Base-by-base conservation (phyloP, 441 rosid species). In the Theobroma grandiflorum region DNA sequence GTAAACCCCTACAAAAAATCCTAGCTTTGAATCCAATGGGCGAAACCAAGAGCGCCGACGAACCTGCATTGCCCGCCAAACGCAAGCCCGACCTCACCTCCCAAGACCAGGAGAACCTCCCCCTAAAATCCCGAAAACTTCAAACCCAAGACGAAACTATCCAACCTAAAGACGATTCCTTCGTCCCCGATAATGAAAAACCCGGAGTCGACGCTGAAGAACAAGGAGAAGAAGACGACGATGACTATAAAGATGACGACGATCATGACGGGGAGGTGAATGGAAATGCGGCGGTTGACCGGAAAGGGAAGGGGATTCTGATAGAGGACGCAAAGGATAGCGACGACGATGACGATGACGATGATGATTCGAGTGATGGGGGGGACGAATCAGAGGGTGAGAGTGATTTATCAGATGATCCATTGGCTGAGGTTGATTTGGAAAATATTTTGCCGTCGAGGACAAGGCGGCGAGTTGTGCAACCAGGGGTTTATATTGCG, bases 391-490 rank as follows among this genome's bases (percentile, higher is more conserved):
- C 88, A 22, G 91, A 84, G 1, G 89, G 81, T 18, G 92, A 84
- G 52, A 89, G 91, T 75, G 97, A 94, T 79, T 86, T 89, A 65
- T 91, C 95, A 3, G 99, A 96, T 31, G 98, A 94, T 90, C 98
- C 98, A 5, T 81, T 96, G 82, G 94, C 98, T 11, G 99, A 96
- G 89, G 98, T 96, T 69, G 99, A 96, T 89, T 84, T 92, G 91
- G 91, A 92, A 76, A 95, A 95, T 76, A 95, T 95, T 71, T 89
- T 95, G 0, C 96, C 96, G 1, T 91, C 97, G 3, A 89, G 99
- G 91, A 94, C 98, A 6, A 86, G 98, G 79, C 81, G 93, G 82
- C 74, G 88, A 50, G 82, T 78, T 26, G 81, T 69, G 52, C 86
- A 75, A 77, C 91, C 95, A 35, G 97, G 97, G 67, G 85, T 89